A percentile compares a stretch with the other conserved stretches of the same genome.
phyloP scores from a whole-genome alignment of 2,329 filamentous ascomycete species.

The Nemania sp. region DNA sequence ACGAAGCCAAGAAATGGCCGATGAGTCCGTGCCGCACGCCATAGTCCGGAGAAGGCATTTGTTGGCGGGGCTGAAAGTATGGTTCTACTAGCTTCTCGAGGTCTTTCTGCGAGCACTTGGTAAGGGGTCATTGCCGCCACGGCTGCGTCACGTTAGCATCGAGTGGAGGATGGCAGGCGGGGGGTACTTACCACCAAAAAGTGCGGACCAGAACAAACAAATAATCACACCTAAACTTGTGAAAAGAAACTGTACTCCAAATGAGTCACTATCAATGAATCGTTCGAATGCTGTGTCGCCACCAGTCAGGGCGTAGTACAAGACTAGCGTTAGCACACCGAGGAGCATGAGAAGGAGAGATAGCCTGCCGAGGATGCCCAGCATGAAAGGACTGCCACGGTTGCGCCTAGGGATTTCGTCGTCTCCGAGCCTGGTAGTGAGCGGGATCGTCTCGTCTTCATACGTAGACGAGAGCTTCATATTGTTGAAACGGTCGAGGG shows the following conservation, averaged over 20 bases:
- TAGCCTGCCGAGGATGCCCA: slow-evolving; percentile 17
- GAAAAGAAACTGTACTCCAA: slow-evolving; percentile 48
- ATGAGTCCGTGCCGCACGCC: slow-evolving; percentile 13
- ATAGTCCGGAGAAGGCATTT: slow-evolving; percentile 21
- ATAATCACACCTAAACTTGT: slow-evolving; percentile 46
- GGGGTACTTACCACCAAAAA: slow-evolving; percentile 42
- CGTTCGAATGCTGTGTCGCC: slow-evolving; percentile 45
- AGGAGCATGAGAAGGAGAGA: slow-evolving; percentile 29
- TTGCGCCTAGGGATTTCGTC: background rate
- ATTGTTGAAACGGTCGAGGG: slow-evolving; percentile 1
- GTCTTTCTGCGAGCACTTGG: slow-evolving; percentile 37
- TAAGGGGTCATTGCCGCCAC: slow-evolving; percentile 46
- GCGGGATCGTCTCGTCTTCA: background rate
- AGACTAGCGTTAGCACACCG: slow-evolving; percentile 41
- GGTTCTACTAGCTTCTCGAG: slow-evolving; percentile 3
- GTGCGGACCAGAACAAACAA: slow-evolving; percentile 45
- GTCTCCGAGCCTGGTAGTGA: background rate
- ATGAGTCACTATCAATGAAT: slow-evolving; percentile 48
- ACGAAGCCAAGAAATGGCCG: slow-evolving; percentile 14
- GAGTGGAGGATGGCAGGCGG: background rate
- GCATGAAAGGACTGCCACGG: slow-evolving; percentile 6
- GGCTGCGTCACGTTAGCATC: slow-evolving; percentile 31
- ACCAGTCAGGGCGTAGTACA: slow-evolving; percentile 45
- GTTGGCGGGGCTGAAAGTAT: slow-evolving; percentile 14
- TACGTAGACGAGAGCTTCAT: background rate